phyloP scores from a whole-genome alignment of 2,329 filamentous ascomycete genomes.

The Ophioceras dolichostomum region DNA sequence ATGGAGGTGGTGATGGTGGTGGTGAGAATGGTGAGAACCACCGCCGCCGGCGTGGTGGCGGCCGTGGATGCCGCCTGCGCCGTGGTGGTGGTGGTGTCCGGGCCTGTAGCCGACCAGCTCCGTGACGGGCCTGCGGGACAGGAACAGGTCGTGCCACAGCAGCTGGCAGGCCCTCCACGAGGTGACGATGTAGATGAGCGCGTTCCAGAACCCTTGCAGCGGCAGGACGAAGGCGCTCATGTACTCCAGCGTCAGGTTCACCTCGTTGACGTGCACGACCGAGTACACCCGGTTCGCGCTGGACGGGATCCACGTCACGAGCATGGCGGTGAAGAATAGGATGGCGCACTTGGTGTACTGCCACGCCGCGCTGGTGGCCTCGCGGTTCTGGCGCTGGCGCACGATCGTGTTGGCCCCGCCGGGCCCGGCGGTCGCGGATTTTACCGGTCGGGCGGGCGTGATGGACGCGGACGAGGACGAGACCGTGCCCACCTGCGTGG shows the following conservation, averaged over 20 bases:
- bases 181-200: conserved; percentile 61
- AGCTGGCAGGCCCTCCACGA: conserved; percentile 51
- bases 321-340: conserved; percentile 58
- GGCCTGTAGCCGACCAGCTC: conserved; percentile 17
- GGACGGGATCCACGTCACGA: conserved; percentile 67
- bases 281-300: conserved; percentile 67
- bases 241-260: conserved; percentile 50
- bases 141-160: conserved; percentile 25
- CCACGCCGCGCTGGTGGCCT: conserved; percentile 52
- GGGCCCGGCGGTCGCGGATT: no score
- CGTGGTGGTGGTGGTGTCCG: conserved; percentile 8
- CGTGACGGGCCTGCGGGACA: conserved; percentile 11
- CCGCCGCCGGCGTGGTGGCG: conserved; percentile 1
- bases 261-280: conserved; percentile 40
- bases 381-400: no score
- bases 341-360: conserved; percentile 59
- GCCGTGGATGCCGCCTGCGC: conserved; percentile 1
- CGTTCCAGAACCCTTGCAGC: conserved; percentile 77
- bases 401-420: no score
- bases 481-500: no score
- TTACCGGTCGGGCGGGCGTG: no score
- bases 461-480: no score
- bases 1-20: neutral
- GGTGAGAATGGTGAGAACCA: neutral
- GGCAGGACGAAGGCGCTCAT: conserved; percentile 65